These are phyloP conservation scores for Pilatotrama ljubarskyi DNA, from an alignment of 768 basidiomycete species.

Conservation along the genomic window DNA sequence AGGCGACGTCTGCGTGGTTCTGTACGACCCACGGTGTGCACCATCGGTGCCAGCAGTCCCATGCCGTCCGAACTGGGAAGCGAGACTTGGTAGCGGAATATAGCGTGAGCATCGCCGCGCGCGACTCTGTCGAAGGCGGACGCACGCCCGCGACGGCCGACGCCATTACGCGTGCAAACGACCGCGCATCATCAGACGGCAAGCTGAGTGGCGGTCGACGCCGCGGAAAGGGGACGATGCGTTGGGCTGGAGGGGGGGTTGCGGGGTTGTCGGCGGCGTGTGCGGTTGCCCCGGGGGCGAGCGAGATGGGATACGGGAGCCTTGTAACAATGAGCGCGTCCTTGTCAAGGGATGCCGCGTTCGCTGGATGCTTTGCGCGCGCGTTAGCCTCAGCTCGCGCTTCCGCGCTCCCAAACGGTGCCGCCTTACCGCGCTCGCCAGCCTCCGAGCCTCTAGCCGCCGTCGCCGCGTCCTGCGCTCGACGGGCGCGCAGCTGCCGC, in stretches of 20 bases:
- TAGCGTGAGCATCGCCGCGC: conserved; percentile 15
- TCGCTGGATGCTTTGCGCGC: conserved; percentile 7
- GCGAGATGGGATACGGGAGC: conserved; percentile 6
- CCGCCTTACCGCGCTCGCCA: conserved; percentile 11
- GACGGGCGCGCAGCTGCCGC: conserved; percentile 1
- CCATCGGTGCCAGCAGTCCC: conserved; percentile 27
- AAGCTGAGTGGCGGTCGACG: conserved; percentile 13
- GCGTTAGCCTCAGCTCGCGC: conserved; percentile 17
- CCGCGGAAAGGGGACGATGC: conserved; percentile 10
- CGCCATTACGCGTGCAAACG: conserved; percentile 15
- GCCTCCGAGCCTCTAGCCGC: neutral
- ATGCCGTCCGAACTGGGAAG: conserved; percentile 16
- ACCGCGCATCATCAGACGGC: conserved; percentile 8
- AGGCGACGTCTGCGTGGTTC: neutral
- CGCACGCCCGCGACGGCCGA: conserved; percentile 9
- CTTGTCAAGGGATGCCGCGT: neutral
- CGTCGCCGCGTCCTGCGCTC: neutral
- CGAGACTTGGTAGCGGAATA: conserved; percentile 13
- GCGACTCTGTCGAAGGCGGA: conserved; percentile 9
- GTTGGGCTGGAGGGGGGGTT: conserved; percentile 4
- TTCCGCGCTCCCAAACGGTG: conserved; percentile 14
- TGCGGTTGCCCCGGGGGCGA: neutral
- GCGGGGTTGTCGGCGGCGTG: neutral
- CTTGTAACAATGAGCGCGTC: conserved; percentile 8
- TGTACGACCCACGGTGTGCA: conserved; percentile 18